Evolutionary conservation across 768 basidiomycete genomes (phyloP), one percentile per base, ranked within the genome.

Genomic region (Tylopilus sp.): DNA sequence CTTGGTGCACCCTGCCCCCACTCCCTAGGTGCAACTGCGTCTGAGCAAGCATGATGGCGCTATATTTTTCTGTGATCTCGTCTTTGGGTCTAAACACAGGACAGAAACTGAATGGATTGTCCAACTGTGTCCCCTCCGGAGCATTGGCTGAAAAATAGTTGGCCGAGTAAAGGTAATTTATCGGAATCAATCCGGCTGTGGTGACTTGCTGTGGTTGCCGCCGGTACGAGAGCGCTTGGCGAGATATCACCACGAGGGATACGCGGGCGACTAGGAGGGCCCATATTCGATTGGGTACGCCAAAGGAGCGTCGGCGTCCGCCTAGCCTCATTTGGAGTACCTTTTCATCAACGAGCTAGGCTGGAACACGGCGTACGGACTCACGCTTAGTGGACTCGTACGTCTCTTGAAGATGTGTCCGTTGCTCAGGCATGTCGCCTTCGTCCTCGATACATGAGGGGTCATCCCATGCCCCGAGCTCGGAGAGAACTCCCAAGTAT

Each of bases 21-120:
- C 86, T 93, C 2, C 94, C 94, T 0, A 82, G 61, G 66, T 95
- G 86, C 49, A 89, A 65, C 46, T 88, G 72, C 52, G 81, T 90
- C 70, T 85, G 85, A 11, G 89, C 77, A 15, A 98, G 77, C 12
- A 80, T 73, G 49, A 85, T 72, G 3, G 85, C 75, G 13, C 94
- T 91, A 64, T 97, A 91, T 68, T 87, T 87, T 22, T 74, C 69
- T 2, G 85, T 89, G 40, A 98, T 75, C 33, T 78, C 77, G 68
- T 98, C 95, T 1, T 82, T 83, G 3, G 86, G 85, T 2, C 91
- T 91, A 64, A 88, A 90, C 1, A 83, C 77, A 0, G 95, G 95
- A 67, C 95, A 99, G 68, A 98, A 99, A 1, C 77, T 73, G 68
- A 99, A 99, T 0, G 95, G 95, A 50, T 81, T 85, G 15, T 23